Evolutionary conservation across 106 monocot genomes (phyloP).

Genomic region (Vanilla planifolia): DNA sequence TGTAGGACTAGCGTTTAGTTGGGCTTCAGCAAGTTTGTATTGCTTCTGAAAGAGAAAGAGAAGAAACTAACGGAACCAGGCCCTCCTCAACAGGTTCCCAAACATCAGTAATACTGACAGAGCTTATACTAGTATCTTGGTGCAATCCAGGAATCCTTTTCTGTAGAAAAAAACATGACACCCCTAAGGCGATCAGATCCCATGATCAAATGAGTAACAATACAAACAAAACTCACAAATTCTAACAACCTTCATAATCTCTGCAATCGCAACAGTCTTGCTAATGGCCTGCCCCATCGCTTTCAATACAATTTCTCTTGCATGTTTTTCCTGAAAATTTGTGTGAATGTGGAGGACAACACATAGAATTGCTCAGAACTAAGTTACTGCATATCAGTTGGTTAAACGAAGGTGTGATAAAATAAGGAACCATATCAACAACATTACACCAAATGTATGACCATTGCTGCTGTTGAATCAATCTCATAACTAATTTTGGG

Average conservation of each 20-base stretch:
- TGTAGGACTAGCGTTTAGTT: not conserved
- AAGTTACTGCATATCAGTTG: not conserved
- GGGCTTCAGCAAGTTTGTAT: not conserved
- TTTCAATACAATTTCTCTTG: conserved; percentile 10
- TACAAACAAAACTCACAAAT: not conserved
- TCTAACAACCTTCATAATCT: conserved; percentile 4
- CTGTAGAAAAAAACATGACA: conserved; percentile 26
- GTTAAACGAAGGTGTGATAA: too few relatives aligned
- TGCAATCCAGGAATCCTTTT: conserved; percentile 75
- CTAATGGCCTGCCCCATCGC: conserved; percentile 11
- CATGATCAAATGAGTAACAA: not conserved
- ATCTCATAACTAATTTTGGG: not conserved
- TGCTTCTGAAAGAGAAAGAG: not conserved
- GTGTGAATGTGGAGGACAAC: not conserved
- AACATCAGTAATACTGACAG: conserved; percentile 90
- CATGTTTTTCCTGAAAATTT: conserved; percentile 5
- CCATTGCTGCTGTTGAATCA: not conserved
- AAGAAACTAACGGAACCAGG: conserved; percentile 77
- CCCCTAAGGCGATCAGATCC: not conserved
- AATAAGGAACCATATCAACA: not conserved
- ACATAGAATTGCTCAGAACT: not conserved
- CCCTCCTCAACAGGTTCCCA: conserved; percentile 99
- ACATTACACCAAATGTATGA: conserved; percentile 2
- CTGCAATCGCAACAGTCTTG: conserved; percentile 10
- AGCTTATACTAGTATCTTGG: conserved; percentile 85